Conservation (phyloP, 2,329 filamentous ascomycete species). For the Beauveria asiatica region DNA sequence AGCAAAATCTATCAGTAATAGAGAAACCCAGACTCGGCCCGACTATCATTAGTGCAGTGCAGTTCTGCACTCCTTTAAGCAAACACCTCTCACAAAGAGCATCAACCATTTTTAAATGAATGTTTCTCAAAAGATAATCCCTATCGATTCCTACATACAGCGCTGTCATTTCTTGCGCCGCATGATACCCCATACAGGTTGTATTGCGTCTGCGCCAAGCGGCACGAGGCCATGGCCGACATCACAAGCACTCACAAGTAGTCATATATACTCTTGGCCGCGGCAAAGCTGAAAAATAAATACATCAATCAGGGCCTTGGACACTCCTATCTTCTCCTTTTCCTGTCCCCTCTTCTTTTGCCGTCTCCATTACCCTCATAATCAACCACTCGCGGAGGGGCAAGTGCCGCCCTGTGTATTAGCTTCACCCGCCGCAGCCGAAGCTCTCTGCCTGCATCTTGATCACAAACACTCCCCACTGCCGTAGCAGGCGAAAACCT, state of each 20-base stretch:
- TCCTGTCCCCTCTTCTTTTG: too few species aligned
- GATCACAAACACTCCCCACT: neutral
- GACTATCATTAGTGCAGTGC: neutral
- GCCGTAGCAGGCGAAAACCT: neutral
- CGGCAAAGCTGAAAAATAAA: neutral
- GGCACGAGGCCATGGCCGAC: neutral
- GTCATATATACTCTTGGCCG: neutral
- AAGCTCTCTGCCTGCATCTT: neutral
- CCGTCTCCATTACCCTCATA: neutral
- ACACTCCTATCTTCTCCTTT: neutral
- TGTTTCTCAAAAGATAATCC: too few species aligned
- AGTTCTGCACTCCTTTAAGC: neutral
- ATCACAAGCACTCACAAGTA: neutral
- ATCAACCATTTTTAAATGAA: neutral
- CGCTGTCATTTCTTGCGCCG: neutral
- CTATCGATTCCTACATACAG: neutral
- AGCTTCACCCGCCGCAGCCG: neutral
- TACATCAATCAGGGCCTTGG: neutral
- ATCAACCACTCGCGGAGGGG: neutral
- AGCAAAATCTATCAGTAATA: too few species aligned
- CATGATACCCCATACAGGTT: neutral
- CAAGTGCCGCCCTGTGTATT: constrained; percentile 5
- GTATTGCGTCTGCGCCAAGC: constrained; percentile 7
- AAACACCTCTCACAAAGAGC: neutral
- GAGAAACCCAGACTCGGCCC: too few species aligned